Evolutionary conservation across 768 basidiomycete species (phyloP), one percentile per base, ranked within the genome.

Genomic region (Pulveroboletus sp.): DNA sequence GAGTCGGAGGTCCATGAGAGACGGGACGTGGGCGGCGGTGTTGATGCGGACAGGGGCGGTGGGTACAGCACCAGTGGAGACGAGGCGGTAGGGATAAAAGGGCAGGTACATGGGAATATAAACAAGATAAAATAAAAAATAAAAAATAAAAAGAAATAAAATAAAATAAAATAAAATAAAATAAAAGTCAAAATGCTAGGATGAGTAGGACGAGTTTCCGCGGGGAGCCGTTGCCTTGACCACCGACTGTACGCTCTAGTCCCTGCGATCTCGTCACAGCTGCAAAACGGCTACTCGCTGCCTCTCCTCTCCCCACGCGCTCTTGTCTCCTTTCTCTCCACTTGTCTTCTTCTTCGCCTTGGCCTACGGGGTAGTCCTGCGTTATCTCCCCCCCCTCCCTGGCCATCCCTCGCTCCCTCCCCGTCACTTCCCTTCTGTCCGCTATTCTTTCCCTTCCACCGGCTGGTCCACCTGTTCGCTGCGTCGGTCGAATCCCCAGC

Each of bases 381-480:
- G 31, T 50, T 50, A 50, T 50, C 46, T 39, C 32, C 21, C 37
- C 18, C 26, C 24, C 49, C 28, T n/a, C 37, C 33, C 47, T 17
- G 10, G 27, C 27, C 43, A 8, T 35, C 31, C 33, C 45, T 37
- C 40, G 7, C 50, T 32, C 45, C 24, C 48, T 28, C 28, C 28
- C 39, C 21, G 14, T 18, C 28, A 24, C 36, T 10, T n/a, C 30
- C 33, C 38, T 32, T 46, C n/a, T 31, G 3, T 49, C 46, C 46
- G 24, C 10, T 36, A 41, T 31, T 26, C 35, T 27, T 40, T 39
- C 38, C 43, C 26, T 61, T 44, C 47, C 62, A 32, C 57, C 64
- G 82, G 82, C 82, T 83, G 82, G 83, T 69, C 83, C 81, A 81
- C 72, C 59, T 44, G 28, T 60, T 62, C 56, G 61, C 65, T 69